Percentiles rank a stretch among this genome's conserved stretches.
Evolutionary conservation across 345 rosid genomes (phyloP).

Genomic region (Linum usitatissimum): DNA sequence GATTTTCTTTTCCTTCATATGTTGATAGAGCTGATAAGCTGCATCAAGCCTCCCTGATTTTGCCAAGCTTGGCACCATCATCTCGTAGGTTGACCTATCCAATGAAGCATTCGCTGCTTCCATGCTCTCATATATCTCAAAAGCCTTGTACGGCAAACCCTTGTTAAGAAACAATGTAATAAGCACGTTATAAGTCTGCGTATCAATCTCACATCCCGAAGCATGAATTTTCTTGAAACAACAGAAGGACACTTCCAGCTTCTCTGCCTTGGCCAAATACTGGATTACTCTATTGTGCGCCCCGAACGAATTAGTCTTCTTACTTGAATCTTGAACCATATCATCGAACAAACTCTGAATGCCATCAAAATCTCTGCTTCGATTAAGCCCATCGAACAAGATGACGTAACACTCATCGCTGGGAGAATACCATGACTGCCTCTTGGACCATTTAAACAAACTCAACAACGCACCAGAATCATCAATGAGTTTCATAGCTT

Average conservation of each 20-base stretch:
- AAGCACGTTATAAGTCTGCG: slow-evolving; percentile 60
- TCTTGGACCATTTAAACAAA: slow-evolving; percentile 82
- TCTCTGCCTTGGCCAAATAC: slow-evolving; percentile 81
- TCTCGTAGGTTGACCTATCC: slow-evolving; percentile 76
- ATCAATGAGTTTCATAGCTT: slow-evolving; percentile 58
- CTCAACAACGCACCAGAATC: slow-evolving; percentile 59
- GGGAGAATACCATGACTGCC: slow-evolving; percentile 69
- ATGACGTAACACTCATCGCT: slow-evolving; percentile 54
- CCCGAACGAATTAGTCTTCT: slow-evolving; percentile 26
- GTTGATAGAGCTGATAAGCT: slow-evolving; percentile 80
- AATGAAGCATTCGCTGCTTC: slow-evolving; percentile 51
- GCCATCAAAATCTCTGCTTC: slow-evolving; percentile 53
- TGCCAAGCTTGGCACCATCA: slow-evolving; percentile 84
- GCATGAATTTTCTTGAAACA: slow-evolving; percentile 86
- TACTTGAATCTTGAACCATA: slow-evolving; percentile 53
- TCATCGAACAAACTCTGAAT: slow-evolving; percentile 68
- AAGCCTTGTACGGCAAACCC: slow-evolving; percentile 89
- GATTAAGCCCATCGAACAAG: slow-evolving; percentile 71
- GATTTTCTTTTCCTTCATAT: slow-evolving; percentile 67
- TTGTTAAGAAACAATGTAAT: slow-evolving; percentile 71
- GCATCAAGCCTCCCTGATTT: slow-evolving; percentile 96
- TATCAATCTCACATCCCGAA: slow-evolving; percentile 50
- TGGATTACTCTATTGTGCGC: slow-evolving; percentile 80
- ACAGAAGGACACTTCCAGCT: slow-evolving; percentile 71
- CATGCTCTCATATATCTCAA: slow-evolving; percentile 96